These are phyloP conservation scores for Venturia carpophila DNA, from an alignment of 2,329 filamentous ascomycete genomes.

Conservation along the genomic window DNA sequence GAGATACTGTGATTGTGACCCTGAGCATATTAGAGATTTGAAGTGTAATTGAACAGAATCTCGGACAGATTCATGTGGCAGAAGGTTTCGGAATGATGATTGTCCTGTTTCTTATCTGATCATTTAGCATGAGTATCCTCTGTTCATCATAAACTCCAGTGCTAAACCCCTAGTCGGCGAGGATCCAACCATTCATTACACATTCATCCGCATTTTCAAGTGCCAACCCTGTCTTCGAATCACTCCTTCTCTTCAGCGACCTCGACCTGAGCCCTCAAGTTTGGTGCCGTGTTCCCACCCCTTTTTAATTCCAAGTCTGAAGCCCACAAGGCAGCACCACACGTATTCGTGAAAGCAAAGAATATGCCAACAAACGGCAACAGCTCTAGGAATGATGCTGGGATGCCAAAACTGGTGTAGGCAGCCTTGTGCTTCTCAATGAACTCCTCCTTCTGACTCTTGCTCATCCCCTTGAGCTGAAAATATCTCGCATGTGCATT, in stretches of 20 bases:
- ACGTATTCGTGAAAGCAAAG: constrained; percentile 81
- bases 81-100: too few species aligned
- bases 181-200: background rate
- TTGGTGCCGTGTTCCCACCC: constrained; percentile 11
- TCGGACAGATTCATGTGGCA: too few species aligned
- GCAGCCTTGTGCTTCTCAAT: constrained; percentile 62
- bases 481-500: constrained; percentile 64
- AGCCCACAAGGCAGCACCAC: constrained; percentile 80
- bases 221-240: background rate
- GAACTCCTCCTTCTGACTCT: constrained; percentile 57
- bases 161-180: background rate
- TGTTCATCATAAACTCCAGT: background rate
- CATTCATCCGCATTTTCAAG: background rate
- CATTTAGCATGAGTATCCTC: too few species aligned
- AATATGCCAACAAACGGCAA: constrained; percentile 68
- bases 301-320: constrained; percentile 45
- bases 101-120: too few species aligned
- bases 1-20: too few species aligned
- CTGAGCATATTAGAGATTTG: too few species aligned
- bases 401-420: constrained; percentile 68
- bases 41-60: too few species aligned
- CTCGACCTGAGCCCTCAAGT: constrained; percentile 9
- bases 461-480: constrained; percentile 77
- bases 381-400: constrained; percentile 70
- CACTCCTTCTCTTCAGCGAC: constrained; percentile 13